A percentile compares a stretch with the other conserved stretches of the same genome.
phyloP scores from a whole-genome alignment of 139 green algal genomes.

The Micractinium conductrix region DNA sequence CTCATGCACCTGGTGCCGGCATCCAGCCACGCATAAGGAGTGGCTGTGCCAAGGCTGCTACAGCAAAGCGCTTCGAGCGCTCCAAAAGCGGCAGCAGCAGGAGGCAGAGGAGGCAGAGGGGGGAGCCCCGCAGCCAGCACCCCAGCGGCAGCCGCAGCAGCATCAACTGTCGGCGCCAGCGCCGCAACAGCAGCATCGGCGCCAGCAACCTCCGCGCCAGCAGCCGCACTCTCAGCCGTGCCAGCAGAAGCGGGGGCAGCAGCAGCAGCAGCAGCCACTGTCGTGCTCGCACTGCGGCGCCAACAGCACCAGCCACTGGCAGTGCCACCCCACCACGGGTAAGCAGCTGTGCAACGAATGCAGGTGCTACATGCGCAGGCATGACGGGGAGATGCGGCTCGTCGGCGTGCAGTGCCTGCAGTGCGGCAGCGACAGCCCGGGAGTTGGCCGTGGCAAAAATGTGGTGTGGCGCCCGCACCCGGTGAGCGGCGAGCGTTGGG shows the following conservation, averaged over 20 bases:
- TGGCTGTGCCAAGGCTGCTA: neutral
- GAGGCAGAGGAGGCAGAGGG: too few relatives aligned
- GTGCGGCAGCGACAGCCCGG: neutral
- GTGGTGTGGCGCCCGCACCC: neutral
- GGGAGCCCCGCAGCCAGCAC: neutral
- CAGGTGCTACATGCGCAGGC: neutral
- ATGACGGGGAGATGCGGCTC: neutral
- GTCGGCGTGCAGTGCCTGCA: neutral
- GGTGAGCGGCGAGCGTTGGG: neutral
- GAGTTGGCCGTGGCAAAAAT: neutral
- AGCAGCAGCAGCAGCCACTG: neutral
- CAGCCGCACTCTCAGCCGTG: too few relatives aligned
- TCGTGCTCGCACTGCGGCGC: conserved; percentile 2
- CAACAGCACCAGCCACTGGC: neutral
- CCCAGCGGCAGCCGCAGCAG: neutral
- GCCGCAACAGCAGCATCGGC: too few relatives aligned
- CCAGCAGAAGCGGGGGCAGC: too few relatives aligned
- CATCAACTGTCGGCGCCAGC: too few relatives aligned
- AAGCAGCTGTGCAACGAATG: neutral
- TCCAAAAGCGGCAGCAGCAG: neutral
- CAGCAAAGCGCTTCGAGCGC: neutral
- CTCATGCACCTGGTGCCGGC: neutral
- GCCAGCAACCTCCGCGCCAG: too few relatives aligned
- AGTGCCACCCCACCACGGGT: neutral
- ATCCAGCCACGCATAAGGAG: neutral